These are phyloP conservation scores for Linum lewisii DNA, from an alignment of 345 rosid species.

Conservation along the genomic window DNA sequence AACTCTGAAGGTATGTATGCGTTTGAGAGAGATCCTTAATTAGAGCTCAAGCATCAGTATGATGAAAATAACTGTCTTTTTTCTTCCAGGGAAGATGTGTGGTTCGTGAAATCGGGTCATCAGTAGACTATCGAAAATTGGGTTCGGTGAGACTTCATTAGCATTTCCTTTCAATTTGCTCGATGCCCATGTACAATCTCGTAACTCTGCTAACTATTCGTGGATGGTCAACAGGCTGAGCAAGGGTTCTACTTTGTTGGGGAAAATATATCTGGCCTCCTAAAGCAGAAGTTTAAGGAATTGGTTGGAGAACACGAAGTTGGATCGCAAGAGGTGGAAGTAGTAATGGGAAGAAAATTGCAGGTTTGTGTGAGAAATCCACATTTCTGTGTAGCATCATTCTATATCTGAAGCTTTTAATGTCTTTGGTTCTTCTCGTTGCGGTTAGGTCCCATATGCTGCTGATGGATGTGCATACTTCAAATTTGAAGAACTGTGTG, in stretches of 20 bases:
- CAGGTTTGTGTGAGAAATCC: slow-evolving; percentile 34
- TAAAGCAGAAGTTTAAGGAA: slow-evolving; percentile 61
- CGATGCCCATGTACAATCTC: slow-evolving; percentile 6
- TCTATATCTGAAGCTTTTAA: slow-evolving; percentile 3
- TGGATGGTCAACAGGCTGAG: slow-evolving; percentile 48
- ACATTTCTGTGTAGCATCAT: neutral
- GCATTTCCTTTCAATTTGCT: slow-evolving; percentile 11
- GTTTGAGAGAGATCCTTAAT: neutral
- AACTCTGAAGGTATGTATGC: slow-evolving; percentile 54
- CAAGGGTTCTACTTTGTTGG: slow-evolving; percentile 91
- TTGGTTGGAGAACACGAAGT: slow-evolving; percentile 49
- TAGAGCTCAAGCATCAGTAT: slow-evolving; percentile 2
- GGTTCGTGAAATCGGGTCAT: slow-evolving; percentile 81
- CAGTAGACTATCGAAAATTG: slow-evolving; percentile 77
- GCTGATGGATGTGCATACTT: slow-evolving; percentile 93
- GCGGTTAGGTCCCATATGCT: slow-evolving; percentile 59
- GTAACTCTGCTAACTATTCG: slow-evolving; percentile 2
- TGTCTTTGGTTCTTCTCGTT: neutral
- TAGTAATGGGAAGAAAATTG: slow-evolving; percentile 84
- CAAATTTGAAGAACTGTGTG: slow-evolving; percentile 80
- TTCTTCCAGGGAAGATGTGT: slow-evolving; percentile 62
- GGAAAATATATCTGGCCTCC: slow-evolving; percentile 40
- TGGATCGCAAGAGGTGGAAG: slow-evolving; percentile 64
- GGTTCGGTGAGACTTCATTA: slow-evolving; percentile 49
- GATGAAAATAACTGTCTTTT: slow-evolving; percentile 7